Conservation (phyloP, 805 yeast genomes). For the Kodamaea nitidulidarum region DNA sequence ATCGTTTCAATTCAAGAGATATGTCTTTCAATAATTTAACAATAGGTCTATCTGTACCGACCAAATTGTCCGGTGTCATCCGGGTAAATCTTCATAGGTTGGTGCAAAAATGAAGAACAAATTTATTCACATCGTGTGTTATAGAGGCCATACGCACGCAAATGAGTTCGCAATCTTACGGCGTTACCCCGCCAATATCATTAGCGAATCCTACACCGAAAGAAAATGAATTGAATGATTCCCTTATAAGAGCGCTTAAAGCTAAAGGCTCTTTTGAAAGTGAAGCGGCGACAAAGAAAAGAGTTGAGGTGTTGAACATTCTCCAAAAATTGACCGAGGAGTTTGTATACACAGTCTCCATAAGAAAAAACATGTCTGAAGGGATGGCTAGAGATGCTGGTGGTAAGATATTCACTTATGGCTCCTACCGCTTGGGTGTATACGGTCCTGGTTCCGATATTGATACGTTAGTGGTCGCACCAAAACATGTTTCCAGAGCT, state of each 20-base stretch:
- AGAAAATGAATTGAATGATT: conserved; percentile 73
- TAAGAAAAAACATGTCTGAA: conserved; percentile 85
- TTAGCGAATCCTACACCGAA: conserved; percentile 65
- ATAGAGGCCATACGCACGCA: background rate
- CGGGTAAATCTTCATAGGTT: conserved; percentile 1
- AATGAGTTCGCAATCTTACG: conserved; percentile 37
- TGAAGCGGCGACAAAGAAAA: conserved; percentile 75
- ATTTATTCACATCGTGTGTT: background rate
- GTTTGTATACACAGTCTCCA: conserved; percentile 79
- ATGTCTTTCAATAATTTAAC: no score
- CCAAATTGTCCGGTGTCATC: no score
- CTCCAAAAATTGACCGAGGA: conserved; percentile 73
- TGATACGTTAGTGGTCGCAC: conserved; percentile 94
- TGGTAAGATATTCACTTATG: conserved; percentile 94
- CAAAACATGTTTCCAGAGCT: conserved; percentile 88
- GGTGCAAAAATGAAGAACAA: background rate
- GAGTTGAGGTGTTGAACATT: conserved; percentile 67
- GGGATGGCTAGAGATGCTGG: conserved; percentile 98
- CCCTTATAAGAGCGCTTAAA: conserved; percentile 72
- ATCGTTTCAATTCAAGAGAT: no score
- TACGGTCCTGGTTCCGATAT: conserved; percentile 98
- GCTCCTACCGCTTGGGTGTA: conserved; percentile 91
- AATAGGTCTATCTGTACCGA: no score
- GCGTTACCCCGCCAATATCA: conserved; percentile 65
- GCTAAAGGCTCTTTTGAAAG: conserved; percentile 84